These are phyloP conservation scores for Takakia lepidozioides DNA, from an alignment of 225 moss, liverwort and hornwort species.

Conservation along the genomic window DNA sequence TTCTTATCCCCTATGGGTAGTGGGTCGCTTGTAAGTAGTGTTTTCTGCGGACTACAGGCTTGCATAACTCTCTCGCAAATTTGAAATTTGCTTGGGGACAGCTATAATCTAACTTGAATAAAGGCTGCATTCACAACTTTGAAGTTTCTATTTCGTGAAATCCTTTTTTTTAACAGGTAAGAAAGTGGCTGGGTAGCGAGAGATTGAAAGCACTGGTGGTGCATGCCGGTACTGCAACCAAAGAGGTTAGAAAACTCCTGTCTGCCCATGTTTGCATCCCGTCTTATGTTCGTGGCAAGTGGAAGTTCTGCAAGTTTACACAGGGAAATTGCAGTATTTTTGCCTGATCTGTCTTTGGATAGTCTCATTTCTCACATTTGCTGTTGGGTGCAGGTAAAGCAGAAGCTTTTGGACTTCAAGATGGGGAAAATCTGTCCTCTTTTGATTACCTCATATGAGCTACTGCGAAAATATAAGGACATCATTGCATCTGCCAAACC, in stretches of 20 bases:
- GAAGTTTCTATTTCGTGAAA: not conserved
- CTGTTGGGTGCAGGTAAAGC: conserved; percentile 42
- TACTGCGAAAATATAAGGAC: conserved; percentile 69
- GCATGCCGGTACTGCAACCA: conserved; percentile 64
- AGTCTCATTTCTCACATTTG: too few relatives aligned
- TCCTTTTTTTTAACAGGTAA: conserved; percentile 35
- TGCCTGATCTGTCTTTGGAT: too few relatives aligned
- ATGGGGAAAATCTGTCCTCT: conserved; percentile 47
- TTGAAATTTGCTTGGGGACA: too few relatives aligned
- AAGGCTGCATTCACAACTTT: too few relatives aligned
- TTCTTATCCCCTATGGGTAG: too few relatives aligned
- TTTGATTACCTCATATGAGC: conserved; percentile 78
- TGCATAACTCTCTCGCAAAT: too few relatives aligned
- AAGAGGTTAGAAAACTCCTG: conserved; percentile 36
- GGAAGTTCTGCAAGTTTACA: too few relatives aligned
- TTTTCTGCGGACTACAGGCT: too few relatives aligned
- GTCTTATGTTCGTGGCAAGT: too few relatives aligned
- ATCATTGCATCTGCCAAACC: conserved; percentile 56
- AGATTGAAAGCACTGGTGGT: conserved; percentile 47
- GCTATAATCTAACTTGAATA: too few relatives aligned
- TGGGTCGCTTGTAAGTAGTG: too few relatives aligned
- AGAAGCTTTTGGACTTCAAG: conserved; percentile 52
- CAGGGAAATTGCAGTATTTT: too few relatives aligned
- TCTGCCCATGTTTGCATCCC: not conserved
- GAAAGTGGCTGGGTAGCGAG: conserved; percentile 77